Percentiles rank a stretch among this genome's conserved stretches.
Conservation (phyloP, 257 asterid genomes). For the Ballota nigra region DNA sequence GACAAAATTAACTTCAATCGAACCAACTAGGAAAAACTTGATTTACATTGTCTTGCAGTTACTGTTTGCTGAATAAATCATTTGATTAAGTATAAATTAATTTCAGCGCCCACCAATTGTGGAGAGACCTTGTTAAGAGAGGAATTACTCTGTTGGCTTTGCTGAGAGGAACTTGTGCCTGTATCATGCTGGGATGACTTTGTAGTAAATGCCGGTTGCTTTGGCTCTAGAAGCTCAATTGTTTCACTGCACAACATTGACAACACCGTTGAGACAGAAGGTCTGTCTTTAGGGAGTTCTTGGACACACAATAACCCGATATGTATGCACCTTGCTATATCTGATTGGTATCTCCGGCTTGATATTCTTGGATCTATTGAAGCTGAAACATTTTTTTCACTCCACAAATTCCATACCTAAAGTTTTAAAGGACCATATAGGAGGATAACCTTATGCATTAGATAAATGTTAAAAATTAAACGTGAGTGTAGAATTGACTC, state of each 20-base stretch:
- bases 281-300: background rate
- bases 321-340: background rate
- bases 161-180: background rate
- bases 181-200: background rate
- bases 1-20: no score
- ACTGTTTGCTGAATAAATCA: background rate
- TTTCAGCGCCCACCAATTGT: background rate
- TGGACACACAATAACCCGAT: background rate
- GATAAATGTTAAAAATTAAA: background rate
- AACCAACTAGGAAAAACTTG: background rate
- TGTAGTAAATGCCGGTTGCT: background rate
- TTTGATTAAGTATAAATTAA: background rate
- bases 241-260: background rate
- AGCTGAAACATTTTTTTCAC: background rate
- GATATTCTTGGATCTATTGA: background rate
- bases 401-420: background rate
- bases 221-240: background rate
- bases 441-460: no score
- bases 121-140: background rate
- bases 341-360: background rate
- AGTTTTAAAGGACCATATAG: background rate
- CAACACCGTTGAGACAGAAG: background rate
- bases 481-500: background rate
- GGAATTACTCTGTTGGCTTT: background rate
- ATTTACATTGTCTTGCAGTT: background rate